These are phyloP conservation scores for Pelargonium exstipulatum DNA, from an alignment of 441 rosid species.

Conservation along the genomic window DNA sequence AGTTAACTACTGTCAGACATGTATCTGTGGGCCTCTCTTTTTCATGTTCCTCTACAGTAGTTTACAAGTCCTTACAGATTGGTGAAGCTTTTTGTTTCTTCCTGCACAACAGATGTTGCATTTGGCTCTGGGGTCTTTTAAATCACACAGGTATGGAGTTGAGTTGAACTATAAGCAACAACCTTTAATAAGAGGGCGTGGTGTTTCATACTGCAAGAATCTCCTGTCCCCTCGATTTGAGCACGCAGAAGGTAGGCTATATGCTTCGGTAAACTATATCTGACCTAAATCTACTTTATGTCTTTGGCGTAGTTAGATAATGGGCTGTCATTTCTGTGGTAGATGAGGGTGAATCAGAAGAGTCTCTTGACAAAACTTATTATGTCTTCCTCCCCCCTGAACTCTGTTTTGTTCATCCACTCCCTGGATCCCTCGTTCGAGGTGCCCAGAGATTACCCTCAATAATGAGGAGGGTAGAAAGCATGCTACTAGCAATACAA, in stretches of 20 bases:
- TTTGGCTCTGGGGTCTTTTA: slow-evolving; percentile 45
- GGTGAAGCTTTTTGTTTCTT: slow-evolving; percentile 49
- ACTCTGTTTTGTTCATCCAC: slow-evolving; percentile 90
- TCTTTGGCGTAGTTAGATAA: slow-evolving; percentile 23
- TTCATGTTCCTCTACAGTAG: slow-evolving; percentile 20
- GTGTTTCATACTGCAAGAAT: slow-evolving; percentile 98
- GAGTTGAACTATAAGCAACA: slow-evolving; percentile 64
- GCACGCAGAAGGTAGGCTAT: slow-evolving; percentile 54
- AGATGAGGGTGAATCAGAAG: slow-evolving; percentile 71
- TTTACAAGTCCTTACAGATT: slow-evolving; percentile 32
- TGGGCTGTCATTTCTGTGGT: slow-evolving; percentile 16
- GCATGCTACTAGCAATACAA: slow-evolving; percentile 92
- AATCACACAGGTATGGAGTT: slow-evolving; percentile 80
- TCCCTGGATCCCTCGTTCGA: slow-evolving; percentile 89
- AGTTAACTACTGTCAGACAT: slow-evolving; percentile 24
- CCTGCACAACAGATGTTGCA: slow-evolving; percentile 41
- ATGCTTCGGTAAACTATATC: slow-evolving; percentile 2
- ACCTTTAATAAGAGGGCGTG: slow-evolving; percentile 91
- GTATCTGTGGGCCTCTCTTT: slow-evolving; percentile 13
- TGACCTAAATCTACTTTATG: neutral
- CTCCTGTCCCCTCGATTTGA: slow-evolving; percentile 96
- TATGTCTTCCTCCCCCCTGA: slow-evolving; percentile 97
- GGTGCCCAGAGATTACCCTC: slow-evolving; percentile 99
- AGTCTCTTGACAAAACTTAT: slow-evolving; percentile 74
- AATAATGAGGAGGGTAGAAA: slow-evolving; percentile 98